Base-by-base conservation (phyloP, 179 eudicot species). In the Silene coronaria region DNA sequence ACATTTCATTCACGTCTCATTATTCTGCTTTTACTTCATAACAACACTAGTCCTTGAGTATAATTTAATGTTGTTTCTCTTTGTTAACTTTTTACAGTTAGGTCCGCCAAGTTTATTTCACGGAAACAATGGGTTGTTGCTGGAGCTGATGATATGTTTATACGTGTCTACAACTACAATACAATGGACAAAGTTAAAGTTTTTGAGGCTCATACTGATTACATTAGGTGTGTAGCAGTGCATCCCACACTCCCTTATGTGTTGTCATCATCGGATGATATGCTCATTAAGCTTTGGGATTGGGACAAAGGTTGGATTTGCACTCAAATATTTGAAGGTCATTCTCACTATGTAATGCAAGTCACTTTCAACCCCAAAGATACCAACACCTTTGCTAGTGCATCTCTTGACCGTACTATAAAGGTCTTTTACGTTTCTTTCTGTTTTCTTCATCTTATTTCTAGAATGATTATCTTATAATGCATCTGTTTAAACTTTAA, bases 251-350 rank as follows among this genome's bases (percentile, higher is more conserved):
- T 95, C 70, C 97, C 99, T 5, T 95, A 87, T 80, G 96, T 95
- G 78, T 78, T 95, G 80, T 95, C 99, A 76, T 92, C 97, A 67
- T 91, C 99, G 55, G 99, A 95, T 86, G 99, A 95, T 86, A 95
- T 95, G 99, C 97, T 95, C 79, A 95, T 95, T 76, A 95, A 92
- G 89, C 97, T 95, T 24, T 95, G 99, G 99, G 99, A 95, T 82
- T 95, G 99, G 99, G 97, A 95, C 69, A 95, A 92, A 83, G 97
- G 97, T 71, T 95, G 95, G 95, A 74, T 82, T 22, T 95, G 99
- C 80, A 95, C 97, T 79, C 99, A 95, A 84, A 88, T 92, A 32
- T 95, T 95, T 82, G 97, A 95, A 89, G 99, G 99, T 72, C 99
- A 95, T 82, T 95, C 97, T 66, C 99, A 95, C 80, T 95, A 95